Evolutionary conservation across 1,284 basidiomycete genomes (phyloP).

Genomic region (Fomitopsis betulina): DNA sequence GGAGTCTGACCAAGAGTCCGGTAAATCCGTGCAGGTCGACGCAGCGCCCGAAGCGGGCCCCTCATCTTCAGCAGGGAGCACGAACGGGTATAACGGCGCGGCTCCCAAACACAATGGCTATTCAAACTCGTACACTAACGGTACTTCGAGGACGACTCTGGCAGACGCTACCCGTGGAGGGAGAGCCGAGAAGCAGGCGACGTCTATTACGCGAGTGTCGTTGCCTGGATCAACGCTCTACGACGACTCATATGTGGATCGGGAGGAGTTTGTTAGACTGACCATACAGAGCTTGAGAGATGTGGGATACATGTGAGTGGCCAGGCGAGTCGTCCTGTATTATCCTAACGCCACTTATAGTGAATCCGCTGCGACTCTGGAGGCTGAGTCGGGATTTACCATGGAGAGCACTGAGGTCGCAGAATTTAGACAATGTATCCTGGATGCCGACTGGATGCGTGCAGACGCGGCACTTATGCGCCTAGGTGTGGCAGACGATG

Average conservation of each 20-base stretch:
- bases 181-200: conserved; percentile 41
- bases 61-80: conserved; percentile 42
- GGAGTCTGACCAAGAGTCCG: conserved; percentile 52
- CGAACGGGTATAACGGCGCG: conserved; percentile 39
- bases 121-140: conserved; percentile 19
- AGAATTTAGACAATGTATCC: conserved; percentile 78
- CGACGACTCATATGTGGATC: conserved; percentile 72
- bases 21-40: conserved; percentile 39
- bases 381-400: conserved; percentile 89
- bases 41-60: conserved; percentile 46
- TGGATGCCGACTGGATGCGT: conserved; percentile 82
- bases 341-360: conserved; percentile 36
- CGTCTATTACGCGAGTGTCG: conserved; percentile 48
- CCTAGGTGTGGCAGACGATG: conserved; percentile 64
- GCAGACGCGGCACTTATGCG: conserved; percentile 71
- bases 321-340: background rate
- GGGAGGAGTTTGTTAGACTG: conserved; percentile 89
- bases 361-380: conserved; percentile 82
- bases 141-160: conserved; percentile 31
- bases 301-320: conserved; percentile 86
- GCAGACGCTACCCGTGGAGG: conserved; percentile 30
- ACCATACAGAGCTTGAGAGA: conserved; percentile 90
- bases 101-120: conserved; percentile 34
- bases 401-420: conserved; percentile 80
- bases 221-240: conserved; percentile 71